These are phyloP conservation scores for Tricholoma saponaceum DNA, from an alignment of 768 basidiomycete species.

Conservation along the genomic window DNA sequence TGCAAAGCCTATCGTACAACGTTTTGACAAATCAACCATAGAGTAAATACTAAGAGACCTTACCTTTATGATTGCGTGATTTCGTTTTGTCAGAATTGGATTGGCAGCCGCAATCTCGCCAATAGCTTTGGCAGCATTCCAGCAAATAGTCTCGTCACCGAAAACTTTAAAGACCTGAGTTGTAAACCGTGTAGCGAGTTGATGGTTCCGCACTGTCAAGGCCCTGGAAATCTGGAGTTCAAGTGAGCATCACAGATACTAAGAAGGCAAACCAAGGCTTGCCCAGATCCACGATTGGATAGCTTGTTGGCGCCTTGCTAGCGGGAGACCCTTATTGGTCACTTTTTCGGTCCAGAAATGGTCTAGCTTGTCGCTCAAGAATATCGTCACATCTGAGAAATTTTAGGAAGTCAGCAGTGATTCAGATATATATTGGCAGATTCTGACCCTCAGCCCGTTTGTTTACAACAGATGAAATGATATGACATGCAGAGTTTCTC, in stretches of 20 bases:
- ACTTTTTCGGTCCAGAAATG: slow-evolving; percentile 50
- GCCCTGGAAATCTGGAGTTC: slow-evolving; percentile 66
- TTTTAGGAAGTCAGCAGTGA: background rate
- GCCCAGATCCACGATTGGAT: slow-evolving; percentile 73
- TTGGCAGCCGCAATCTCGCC: slow-evolving; percentile 64
- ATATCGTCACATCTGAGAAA: slow-evolving; percentile 40
- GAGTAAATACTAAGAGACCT: slow-evolving; percentile 9
- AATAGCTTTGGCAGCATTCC: slow-evolving; percentile 73
- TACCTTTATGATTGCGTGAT: slow-evolving; percentile 78
- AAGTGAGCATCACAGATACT: background rate
- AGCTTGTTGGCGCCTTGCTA: slow-evolving; percentile 43
- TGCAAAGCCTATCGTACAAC: slow-evolving; percentile 54
- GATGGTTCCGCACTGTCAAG: slow-evolving; percentile 71
- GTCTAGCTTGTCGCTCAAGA: slow-evolving; percentile 39
- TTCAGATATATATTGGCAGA: background rate
- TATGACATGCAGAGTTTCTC: slow-evolving; percentile 48
- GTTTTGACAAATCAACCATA: background rate
- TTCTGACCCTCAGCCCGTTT: slow-evolving; percentile 65
- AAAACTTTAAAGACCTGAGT: slow-evolving; percentile 70
- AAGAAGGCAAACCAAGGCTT: slow-evolving; percentile 13
- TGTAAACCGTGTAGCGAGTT: slow-evolving; percentile 49
- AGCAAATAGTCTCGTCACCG: slow-evolving; percentile 56
- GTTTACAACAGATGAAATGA: slow-evolving; percentile 71
- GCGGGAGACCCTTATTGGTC: slow-evolving; percentile 21
- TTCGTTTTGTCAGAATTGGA: slow-evolving; percentile 65